Percentiles rank a stretch among this genome's conserved stretches.
Conservation (phyloP, 2,329 filamentous ascomycete species). For the Orbilia brochopaga region DNA sequence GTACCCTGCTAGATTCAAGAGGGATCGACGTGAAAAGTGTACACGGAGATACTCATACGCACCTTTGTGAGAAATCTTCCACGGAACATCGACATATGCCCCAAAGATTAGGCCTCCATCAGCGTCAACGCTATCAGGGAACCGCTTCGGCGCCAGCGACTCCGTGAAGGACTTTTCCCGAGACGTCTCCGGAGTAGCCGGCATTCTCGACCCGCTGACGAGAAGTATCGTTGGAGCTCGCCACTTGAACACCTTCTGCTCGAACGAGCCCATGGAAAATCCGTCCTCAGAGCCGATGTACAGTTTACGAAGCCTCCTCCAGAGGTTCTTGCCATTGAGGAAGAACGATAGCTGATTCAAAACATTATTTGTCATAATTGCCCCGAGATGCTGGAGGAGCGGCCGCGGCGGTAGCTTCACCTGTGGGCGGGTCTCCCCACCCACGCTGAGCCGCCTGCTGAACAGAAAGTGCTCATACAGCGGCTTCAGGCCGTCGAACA, state of each 20-base stretch:
- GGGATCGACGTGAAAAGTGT: neutral
- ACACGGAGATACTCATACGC: neutral
- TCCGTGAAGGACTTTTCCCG: slow-evolving; percentile 67
- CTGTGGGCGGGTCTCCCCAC: slow-evolving; percentile 61
- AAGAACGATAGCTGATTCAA: slow-evolving; percentile 77
- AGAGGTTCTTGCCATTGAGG: slow-evolving; percentile 69
- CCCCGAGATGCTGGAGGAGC: slow-evolving; percentile 58
- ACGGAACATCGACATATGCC: slow-evolving; percentile 70
- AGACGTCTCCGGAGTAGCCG: slow-evolving; percentile 61
- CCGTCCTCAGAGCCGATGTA: slow-evolving; percentile 74
- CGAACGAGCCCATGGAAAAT: slow-evolving; percentile 78
- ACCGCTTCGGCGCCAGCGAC: slow-evolving; percentile 69
- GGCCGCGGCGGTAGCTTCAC: slow-evolving; percentile 55
- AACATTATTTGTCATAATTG: slow-evolving; percentile 70
- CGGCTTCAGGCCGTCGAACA: slow-evolving; percentile 71
- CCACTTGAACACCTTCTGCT: slow-evolving; percentile 78
- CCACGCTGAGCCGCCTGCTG: slow-evolving; percentile 72
- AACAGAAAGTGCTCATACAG: slow-evolving; percentile 79
- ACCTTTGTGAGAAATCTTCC: slow-evolving; percentile 69
- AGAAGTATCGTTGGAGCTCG: slow-evolving; percentile 74
- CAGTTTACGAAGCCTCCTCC: slow-evolving; percentile 69
- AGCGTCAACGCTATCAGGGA: slow-evolving; percentile 60
- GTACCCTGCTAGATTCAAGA: neutral
- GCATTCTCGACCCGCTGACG: slow-evolving; percentile 69
- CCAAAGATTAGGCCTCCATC: slow-evolving; percentile 68